Evolutionary conservation across 2,329 filamentous ascomycete species (phyloP).

Genomic region (Lachnellula cervina): DNA sequence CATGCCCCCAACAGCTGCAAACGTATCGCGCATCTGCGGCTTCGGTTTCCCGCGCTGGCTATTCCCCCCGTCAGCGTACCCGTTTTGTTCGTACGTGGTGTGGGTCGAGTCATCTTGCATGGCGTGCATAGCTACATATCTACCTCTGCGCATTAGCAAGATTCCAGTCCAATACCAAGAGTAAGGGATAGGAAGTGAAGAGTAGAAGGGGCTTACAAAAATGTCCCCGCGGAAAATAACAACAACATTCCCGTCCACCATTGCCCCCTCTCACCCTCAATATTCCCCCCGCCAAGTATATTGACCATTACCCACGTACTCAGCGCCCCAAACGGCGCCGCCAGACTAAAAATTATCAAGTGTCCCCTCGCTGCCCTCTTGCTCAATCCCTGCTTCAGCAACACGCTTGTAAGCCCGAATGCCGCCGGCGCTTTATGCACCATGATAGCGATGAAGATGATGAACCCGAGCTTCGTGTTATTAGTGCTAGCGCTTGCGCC

Average conservation of each 20-base stretch:
- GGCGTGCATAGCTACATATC: conserved; percentile 96
- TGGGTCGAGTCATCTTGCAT: conserved; percentile 72
- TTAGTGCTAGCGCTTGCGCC: conserved; percentile 78
- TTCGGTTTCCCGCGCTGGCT: conserved; percentile 47
- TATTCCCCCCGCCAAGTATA: conserved; percentile 61
- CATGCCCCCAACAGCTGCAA: conserved; percentile 72
- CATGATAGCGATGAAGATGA: conserved; percentile 96
- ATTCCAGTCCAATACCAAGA: not conserved
- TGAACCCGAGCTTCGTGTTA: conserved; percentile 73
- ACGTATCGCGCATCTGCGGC: conserved; percentile 61
- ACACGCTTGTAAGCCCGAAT: conserved; percentile 85
- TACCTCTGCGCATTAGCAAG: conserved; percentile 36
- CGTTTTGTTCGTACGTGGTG: conserved; percentile 48
- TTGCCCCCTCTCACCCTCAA: conserved; percentile 47
- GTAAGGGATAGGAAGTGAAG: not conserved
- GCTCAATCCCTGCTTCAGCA: conserved; percentile 85
- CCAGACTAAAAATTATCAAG: conserved; percentile 84
- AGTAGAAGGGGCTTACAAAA: conserved; percentile 61
- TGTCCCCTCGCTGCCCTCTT: conserved; percentile 82
- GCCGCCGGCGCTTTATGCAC: conserved; percentile 95
- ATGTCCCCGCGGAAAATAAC: conserved; percentile 93
- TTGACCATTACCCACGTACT: conserved; percentile 77
- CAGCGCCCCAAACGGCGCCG: conserved; percentile 81
- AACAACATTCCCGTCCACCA: conserved; percentile 93
- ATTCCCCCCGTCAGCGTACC: conserved; percentile 47